phyloP scores from a whole-genome alignment of 768 basidiomycete genomes.

The Solioccasus polychromus region DNA sequence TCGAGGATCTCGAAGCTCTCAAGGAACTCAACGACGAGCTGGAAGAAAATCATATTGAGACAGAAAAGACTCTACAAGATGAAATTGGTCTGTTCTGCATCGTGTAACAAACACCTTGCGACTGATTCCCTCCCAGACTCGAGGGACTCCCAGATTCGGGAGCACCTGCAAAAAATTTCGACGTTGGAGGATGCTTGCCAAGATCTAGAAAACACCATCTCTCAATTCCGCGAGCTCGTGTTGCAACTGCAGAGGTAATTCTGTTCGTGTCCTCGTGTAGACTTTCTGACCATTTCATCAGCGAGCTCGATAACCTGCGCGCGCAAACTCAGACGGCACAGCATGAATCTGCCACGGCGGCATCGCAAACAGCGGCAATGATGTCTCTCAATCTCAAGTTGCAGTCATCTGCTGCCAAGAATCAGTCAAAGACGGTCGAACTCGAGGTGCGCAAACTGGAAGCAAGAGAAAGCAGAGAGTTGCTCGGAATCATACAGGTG shows the following conservation, averaged over 20 bases:
- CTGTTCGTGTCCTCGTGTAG: constrained; percentile 2
- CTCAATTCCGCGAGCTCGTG: constrained; percentile 92
- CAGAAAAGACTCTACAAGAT: constrained; percentile 86
- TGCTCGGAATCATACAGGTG: constrained; percentile 85
- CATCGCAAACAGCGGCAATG: constrained; percentile 87
- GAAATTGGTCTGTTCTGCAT: constrained; percentile 67
- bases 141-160: constrained; percentile 69
- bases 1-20: constrained; percentile 94
- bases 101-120: neutral
- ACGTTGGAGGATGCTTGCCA: constrained; percentile 73
- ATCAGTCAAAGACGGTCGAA: constrained; percentile 86
- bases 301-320: constrained; percentile 83
- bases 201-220: constrained; percentile 86
- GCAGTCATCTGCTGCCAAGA: constrained; percentile 87
- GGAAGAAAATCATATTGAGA: constrained; percentile 93
- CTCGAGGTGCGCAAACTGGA: constrained; percentile 85
- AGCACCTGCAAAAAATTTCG: constrained; percentile 62
- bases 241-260: constrained; percentile 72
- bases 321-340: constrained; percentile 83
- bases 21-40: constrained; percentile 97
- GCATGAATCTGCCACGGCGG: constrained; percentile 76
- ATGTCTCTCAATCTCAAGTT: constrained; percentile 94
- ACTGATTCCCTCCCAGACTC: constrained; percentile 43
- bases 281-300: constrained; percentile 31
- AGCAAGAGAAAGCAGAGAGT: constrained; percentile 75